phyloP scores from a whole-genome alignment of 441 rosid species.

The Populus trichocarpa region DNA sequence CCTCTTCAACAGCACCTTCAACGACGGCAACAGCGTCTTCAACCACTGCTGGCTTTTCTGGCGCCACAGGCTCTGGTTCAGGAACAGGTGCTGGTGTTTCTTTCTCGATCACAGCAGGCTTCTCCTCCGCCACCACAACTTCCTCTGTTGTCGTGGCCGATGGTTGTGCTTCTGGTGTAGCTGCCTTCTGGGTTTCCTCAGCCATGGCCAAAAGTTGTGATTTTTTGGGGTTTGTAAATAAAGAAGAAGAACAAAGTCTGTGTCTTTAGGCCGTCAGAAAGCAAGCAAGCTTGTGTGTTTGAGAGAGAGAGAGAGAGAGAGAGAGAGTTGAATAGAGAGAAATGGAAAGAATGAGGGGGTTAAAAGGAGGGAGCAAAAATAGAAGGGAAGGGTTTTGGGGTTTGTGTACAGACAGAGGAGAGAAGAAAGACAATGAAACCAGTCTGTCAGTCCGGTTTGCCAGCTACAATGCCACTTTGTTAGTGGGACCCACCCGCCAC shows the following conservation, averaged over 20 bases:
- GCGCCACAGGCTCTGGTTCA: constrained; percentile 17
- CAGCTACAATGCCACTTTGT: constrained; percentile 29
- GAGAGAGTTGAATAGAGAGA: not conserved
- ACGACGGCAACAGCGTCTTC: constrained; percentile 17
- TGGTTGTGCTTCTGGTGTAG: constrained; percentile 25
- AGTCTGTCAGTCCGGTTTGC: constrained; percentile 25
- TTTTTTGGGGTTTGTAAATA: not conserved
- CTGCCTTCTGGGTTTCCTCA: constrained; percentile 49
- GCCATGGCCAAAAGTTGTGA: constrained; percentile 34
- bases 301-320: not conserved
- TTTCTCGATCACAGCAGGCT: constrained; percentile 22
- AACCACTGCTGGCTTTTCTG: constrained; percentile 6
- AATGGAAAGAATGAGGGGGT: not conserved
- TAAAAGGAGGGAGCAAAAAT: constrained; percentile 5
- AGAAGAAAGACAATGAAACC: constrained; percentile 8
- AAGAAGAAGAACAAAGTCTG: not conserved
- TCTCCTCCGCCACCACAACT: constrained; percentile 30
- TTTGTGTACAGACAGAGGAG: not conserved
- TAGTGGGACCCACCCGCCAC: constrained; percentile 7
- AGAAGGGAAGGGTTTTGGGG: not conserved
- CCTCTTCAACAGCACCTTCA: constrained; percentile 26
- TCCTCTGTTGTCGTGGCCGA: constrained; percentile 32
- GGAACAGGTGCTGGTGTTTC: constrained; percentile 18
- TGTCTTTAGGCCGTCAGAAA: not conserved
- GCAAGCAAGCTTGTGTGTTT: not conserved